Evolutionary conservation across 2,329 filamentous ascomycete species (phyloP).

Genomic region (Metarhizium guizhouense): DNA sequence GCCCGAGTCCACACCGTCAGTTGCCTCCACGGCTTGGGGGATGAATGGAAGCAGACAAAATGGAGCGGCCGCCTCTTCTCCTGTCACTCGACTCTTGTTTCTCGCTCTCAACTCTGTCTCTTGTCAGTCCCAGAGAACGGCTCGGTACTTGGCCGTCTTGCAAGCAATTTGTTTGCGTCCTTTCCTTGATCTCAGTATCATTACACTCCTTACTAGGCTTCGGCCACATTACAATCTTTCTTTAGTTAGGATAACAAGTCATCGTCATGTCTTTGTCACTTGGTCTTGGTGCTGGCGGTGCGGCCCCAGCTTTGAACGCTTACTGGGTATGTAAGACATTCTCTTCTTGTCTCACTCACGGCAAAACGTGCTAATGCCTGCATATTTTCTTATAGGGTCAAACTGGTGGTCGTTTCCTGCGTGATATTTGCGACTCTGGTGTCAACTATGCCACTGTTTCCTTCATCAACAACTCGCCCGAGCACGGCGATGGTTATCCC

Average conservation of each 20-base stretch:
- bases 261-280: constrained; percentile 15
- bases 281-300: constrained; percentile 8
- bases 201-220: constrained; percentile 24
- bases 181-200: constrained; percentile 26
- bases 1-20: neutral
- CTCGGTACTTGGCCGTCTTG: constrained; percentile 22
- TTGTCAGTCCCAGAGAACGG: constrained; percentile 18
- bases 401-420: constrained; percentile 21
- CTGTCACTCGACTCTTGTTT: neutral
- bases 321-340: neutral
- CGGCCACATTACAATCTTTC: constrained; percentile 23
- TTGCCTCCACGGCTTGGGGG: neutral
- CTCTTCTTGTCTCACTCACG: neutral
- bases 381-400: constrained; percentile 22
- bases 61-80: constrained; percentile 15
- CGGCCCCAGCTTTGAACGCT: neutral
- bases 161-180: constrained; percentile 29
- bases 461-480: constrained; percentile 29
- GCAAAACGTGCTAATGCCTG: constrained; percentile 2
- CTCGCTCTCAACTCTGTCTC: constrained; percentile 13
- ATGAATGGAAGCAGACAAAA: neutral
- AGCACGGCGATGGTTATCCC: constrained; percentile 25
- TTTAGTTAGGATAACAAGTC: neutral
- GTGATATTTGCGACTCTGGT: constrained; percentile 25
- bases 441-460: constrained; percentile 28